Conservation (phyloP, 192 early-diverging fungal species). For the Rhizophlyctis rosea region DNA sequence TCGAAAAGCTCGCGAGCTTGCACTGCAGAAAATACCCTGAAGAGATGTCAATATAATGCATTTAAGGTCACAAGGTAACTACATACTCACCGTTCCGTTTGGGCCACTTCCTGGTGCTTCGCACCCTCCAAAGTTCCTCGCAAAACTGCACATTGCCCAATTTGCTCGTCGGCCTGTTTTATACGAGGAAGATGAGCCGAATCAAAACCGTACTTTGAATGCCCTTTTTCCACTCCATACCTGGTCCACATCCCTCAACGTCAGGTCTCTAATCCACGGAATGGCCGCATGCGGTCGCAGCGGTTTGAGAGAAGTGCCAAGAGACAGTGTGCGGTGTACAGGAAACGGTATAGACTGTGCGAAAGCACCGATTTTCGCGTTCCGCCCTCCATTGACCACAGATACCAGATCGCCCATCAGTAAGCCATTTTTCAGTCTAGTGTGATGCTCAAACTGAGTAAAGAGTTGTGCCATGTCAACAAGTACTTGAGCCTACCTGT, state of each 20-base stretch:
- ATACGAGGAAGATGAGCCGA: background rate
- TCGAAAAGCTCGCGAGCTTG: background rate
- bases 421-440: slow-evolving; percentile 10
- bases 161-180: background rate
- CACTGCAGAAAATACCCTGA: background rate
- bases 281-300: background rate
- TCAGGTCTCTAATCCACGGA: slow-evolving; percentile 25
- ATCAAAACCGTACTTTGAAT: background rate
- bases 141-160: slow-evolving; percentile 7
- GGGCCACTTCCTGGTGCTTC: background rate
- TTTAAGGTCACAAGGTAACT: background rate
- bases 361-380: slow-evolving; percentile 7
- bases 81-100: background rate
- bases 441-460: slow-evolving; percentile 1
- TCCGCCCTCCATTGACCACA: slow-evolving; percentile 12
- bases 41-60: background rate
- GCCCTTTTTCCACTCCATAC: background rate
- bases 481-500: slow-evolving; percentile 8
- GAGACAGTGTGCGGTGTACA: background rate
- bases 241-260: slow-evolving; percentile 6
- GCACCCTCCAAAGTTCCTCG: slow-evolving; percentile 8
- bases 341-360: slow-evolving; percentile 18
- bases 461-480: background rate
- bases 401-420: slow-evolving; percentile 9
- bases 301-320: background rate